Base-by-base conservation (phyloP, 169 alveolate genomes). In the Eimeria falciformis region DNA sequence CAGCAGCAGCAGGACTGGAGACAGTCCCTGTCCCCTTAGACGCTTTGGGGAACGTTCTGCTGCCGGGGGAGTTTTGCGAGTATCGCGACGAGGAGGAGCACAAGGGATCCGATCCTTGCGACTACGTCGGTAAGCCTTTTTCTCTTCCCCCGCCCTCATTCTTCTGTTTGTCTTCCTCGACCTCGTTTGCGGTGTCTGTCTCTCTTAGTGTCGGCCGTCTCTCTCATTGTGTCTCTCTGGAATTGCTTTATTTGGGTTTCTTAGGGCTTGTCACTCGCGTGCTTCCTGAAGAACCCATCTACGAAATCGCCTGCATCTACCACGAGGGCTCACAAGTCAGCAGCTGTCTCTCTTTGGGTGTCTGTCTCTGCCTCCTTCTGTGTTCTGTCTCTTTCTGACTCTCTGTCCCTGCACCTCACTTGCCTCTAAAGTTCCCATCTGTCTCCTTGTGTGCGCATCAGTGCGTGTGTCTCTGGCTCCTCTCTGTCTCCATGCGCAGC, bases 1-100 rank as follows among this genome's bases (percentile, higher is more conserved):
- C 79, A 68, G 79, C 43, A 43, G 50, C 85, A 7, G 50, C 43
- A 50, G 66, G 71, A 78, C n/a, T 7, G 53, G 23, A 56, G 25
- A 1, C 43, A 0, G 79, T 9, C 23, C 47, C 50, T 17, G 14
- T 90, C 47, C 93, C 93, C 23, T 27, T 66, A 5, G 85, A 55
- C 5, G 37, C 27, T 25, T 12, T 75, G 25, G 93, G 93, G 14
- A 90, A 75, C 40, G 81, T 90, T 3, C 82, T 90, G 25, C 85
- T 73, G n/a, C 88, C 82, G 5, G 93, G 93, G n/a, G 93, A 90
- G 40, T 27, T 90, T 21, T 90, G 93, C 23, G 93, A 90, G 21
- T 90, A 71, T 21, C 50, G 93, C 21, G 93, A 90, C 23, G 58
- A 25, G 33, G 90, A 90, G 33, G 93, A 90, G 58, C 83, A 79